These are phyloP conservation scores for Leptodontidium sp. DNA, from an alignment of 2,329 filamentous ascomycete genomes.

Conservation along the genomic window DNA sequence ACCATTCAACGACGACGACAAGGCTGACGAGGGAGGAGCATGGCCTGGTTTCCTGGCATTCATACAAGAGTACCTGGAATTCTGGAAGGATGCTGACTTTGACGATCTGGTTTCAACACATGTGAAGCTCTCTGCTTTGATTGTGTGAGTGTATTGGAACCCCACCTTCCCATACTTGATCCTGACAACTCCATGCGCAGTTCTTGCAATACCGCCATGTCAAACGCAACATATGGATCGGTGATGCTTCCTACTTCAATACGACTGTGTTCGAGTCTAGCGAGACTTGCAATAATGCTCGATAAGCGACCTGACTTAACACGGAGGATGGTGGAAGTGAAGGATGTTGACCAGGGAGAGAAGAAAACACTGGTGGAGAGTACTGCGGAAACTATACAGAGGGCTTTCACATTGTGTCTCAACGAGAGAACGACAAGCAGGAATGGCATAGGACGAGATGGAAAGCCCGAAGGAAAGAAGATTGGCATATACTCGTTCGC, in stretches of 20 bases:
- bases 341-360: slow-evolving; percentile 66
- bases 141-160: slow-evolving; percentile 66
- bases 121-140: slow-evolving; percentile 73
- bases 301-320: slow-evolving; percentile 83
- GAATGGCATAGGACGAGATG: slow-evolving; percentile 58
- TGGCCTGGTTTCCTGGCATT: slow-evolving; percentile 84
- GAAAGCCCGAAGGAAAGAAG: slow-evolving; percentile 82
- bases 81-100: slow-evolving; percentile 82
- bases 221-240: slow-evolving; percentile 79
- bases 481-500: slow-evolving; percentile 90
- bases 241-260: slow-evolving; percentile 86
- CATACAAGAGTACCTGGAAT: slow-evolving; percentile 81
- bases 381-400: slow-evolving; percentile 87
- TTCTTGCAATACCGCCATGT: slow-evolving; percentile 83
- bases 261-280: slow-evolving; percentile 80
- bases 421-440: slow-evolving; percentile 78
- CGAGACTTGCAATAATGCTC: slow-evolving; percentile 83
- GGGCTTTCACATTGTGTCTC: slow-evolving; percentile 89
- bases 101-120: slow-evolving; percentile 79
- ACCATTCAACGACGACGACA: slow-evolving; percentile 69
- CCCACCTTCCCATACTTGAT: background rate
- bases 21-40: slow-evolving; percentile 68
- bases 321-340: slow-evolving; percentile 61
- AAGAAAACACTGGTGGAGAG: slow-evolving; percentile 84
- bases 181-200: slow-evolving; percentile 52